Evolutionary conservation across 768 basidiomycete genomes (phyloP), one percentile per base, ranked within the genome.

Genomic region (Botryobasidium botryosum): DNA sequence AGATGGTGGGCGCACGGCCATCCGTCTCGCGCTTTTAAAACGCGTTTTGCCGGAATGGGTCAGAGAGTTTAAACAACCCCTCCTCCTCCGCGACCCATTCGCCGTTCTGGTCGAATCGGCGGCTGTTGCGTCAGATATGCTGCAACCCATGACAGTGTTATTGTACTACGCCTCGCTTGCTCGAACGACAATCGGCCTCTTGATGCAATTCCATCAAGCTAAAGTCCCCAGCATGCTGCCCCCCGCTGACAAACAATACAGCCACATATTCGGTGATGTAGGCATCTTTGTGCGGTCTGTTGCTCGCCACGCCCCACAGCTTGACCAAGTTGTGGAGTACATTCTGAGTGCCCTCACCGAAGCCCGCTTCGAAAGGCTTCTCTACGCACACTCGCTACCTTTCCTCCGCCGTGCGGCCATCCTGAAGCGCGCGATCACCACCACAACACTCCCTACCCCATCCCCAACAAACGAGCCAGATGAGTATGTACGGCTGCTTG

Each of bases 21-120:
- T 87, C 43, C 72, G 78, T 32, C 85, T 84, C 50, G 81, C 81
- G 0, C 79, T 94, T 53, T 77, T 92, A 62, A 91, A 91, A 53
- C 73, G 90, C 15, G 63, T 94, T 21, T 57, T 92, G 27, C 87
- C 90, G 1, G 88, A 92, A 60, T 91, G 87, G 86, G 88, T 81
- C 53, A 71, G 81, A 31, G 66, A 87, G 46, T 81, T 78, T 3
- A 79, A 84, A 1, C 79, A 79, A 44, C 90, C 91, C 1, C 64
- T 96, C 0, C 74, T 97, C 12, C 72, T 86, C 2, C 73, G 91
- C 17, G 87, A 94, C 57, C 91, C 94, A 0, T 78, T 96, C 53
- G 79, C 82, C 2, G 71, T 92, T 31, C 69, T 99, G 18, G 69
- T 92, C 21, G 92, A 99, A 62, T 76, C 81, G 0, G 90, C 91